Conservation (phyloP, 805 yeast genomes). For the Nakazawaea laoshanensis region DNA sequence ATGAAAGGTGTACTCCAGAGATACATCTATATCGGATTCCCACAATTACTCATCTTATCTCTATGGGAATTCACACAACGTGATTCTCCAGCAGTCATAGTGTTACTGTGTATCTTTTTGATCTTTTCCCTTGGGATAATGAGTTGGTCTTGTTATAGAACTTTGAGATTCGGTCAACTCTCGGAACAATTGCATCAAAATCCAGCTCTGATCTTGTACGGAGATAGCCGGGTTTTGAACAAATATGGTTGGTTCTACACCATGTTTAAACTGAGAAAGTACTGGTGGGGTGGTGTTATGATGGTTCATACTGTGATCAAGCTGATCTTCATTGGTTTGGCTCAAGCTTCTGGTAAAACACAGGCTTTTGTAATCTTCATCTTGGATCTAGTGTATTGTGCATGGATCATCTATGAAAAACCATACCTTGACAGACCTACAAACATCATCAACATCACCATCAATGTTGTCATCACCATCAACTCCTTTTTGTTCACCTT, state of each 20-base stretch:
- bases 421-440: slow-evolving; percentile 84
- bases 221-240: slow-evolving; percentile 62
- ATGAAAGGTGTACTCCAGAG: slow-evolving; percentile 75
- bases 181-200: slow-evolving; percentile 59
- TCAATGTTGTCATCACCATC: slow-evolving; percentile 62
- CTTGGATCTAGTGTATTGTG: slow-evolving; percentile 63
- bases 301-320: slow-evolving; percentile 56
- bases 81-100: slow-evolving; percentile 87
- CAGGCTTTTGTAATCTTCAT: slow-evolving; percentile 74
- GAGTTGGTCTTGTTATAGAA: slow-evolving; percentile 59
- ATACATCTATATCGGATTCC: slow-evolving; percentile 77
- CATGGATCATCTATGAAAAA: slow-evolving; percentile 48
- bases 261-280: slow-evolving; percentile 73
- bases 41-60: slow-evolving; percentile 71
- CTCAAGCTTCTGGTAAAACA: slow-evolving; percentile 75
- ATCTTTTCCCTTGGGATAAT: slow-evolving; percentile 52
- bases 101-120: slow-evolving; percentile 67
- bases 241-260: slow-evolving; percentile 87
- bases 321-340: slow-evolving; percentile 65
- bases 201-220: slow-evolving; percentile 83
- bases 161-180: slow-evolving; percentile 48
- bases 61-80: slow-evolving; percentile 78
- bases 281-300: slow-evolving; percentile 75
- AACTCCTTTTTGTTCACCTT: slow-evolving; percentile 82
- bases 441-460: slow-evolving; percentile 64